phyloP scores from a whole-genome alignment of 2,329 filamentous ascomycete species.

The Fusarium zealandicum region DNA sequence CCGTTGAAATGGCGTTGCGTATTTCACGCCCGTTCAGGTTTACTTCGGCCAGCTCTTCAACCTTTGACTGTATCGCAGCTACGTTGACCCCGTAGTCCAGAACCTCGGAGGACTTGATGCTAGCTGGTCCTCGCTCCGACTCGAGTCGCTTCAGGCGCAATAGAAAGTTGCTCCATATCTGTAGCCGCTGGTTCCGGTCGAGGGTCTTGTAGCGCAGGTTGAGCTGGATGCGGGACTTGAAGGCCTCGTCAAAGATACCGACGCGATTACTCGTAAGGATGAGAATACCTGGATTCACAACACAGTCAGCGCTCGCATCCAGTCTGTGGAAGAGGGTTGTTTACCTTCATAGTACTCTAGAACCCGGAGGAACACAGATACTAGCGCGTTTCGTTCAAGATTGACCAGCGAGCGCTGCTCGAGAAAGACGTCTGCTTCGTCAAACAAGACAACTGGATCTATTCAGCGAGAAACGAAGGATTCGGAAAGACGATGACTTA shows the following conservation, averaged over 20 bases:
- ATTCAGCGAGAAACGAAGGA: no score
- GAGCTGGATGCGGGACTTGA: conserved; percentile 48
- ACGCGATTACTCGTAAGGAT: conserved; percentile 49
- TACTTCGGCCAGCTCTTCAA: conserved; percentile 43
- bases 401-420: background rate
- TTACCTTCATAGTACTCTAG: conserved; percentile 46
- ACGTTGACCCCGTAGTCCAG: background rate
- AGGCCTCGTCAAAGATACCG: conserved; percentile 46
- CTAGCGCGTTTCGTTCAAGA: conserved; percentile 1
- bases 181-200: conserved; percentile 20
- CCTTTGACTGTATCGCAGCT: background rate
- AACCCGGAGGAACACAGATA: conserved; percentile 44
- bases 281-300: conserved; percentile 35
- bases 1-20: conserved; percentile 46
- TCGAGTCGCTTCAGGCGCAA: conserved; percentile 22
- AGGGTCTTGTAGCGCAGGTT: conserved; percentile 45
- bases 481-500: background rate
- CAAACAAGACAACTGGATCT: conserved; percentile 1
- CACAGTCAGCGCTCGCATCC: no score
- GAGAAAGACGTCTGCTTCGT: conserved; percentile 15
- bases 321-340: no score
- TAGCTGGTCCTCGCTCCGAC: background rate
- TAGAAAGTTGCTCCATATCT: conserved; percentile 45
- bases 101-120: background rate
- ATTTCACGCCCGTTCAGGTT: conserved; percentile 54